Base-by-base conservation (phyloP, 2,329 filamentous ascomycete genomes). In the Lachnellula subtilissima region DNA sequence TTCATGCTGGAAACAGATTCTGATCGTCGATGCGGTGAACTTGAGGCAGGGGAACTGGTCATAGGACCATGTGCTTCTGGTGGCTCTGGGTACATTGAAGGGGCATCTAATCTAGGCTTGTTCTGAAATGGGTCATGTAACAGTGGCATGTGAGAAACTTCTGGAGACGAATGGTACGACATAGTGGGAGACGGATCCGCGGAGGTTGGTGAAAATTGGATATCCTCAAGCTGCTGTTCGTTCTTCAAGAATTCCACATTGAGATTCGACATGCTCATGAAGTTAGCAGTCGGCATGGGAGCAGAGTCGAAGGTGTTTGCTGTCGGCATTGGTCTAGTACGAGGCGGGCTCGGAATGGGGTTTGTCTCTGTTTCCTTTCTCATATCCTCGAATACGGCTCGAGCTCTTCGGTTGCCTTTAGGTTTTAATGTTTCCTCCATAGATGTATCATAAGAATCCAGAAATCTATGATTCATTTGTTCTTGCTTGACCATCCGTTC, bases 401-500 rank as follows among this genome's bases (percentile, higher is more conserved):
- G 76, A 37, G 75, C 71, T 40, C 76, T 74, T 55, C 69, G 73
- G 58, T 75, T 78, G 35, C 69, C 65, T 32, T 72, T 74, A 5
- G 83, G 83, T 72, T 85, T 86, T 64, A 86, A 76, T 0, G 83
- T 86, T 70, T 85, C 82, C 65, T 86, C 83, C 79, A 85, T 83
- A 14, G 82, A 85, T 69, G 83, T 82, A 64, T 87, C 84, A 61
- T 84, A 85, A 47, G 76, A 77, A 25, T 85, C 82, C 2, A 78
- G 70, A 65, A 87, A 87, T 53, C 86, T 74, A 64, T 77, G 75
- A 50, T 63, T 64, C 23, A 64, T 64, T 23, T 65, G 63, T 19
- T 65, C 64, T 51, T 66, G 61, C 56, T 69, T 69, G 52, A 68
- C 55, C 52, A 61, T 66, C 50, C 74, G 72, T 58, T 78, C 72